A percentile compares a stretch with the other conserved stretches of the same genome.
Conservation (phyloP, 2,329 filamentous ascomycete genomes). For the Fusarium devonianum region DNA sequence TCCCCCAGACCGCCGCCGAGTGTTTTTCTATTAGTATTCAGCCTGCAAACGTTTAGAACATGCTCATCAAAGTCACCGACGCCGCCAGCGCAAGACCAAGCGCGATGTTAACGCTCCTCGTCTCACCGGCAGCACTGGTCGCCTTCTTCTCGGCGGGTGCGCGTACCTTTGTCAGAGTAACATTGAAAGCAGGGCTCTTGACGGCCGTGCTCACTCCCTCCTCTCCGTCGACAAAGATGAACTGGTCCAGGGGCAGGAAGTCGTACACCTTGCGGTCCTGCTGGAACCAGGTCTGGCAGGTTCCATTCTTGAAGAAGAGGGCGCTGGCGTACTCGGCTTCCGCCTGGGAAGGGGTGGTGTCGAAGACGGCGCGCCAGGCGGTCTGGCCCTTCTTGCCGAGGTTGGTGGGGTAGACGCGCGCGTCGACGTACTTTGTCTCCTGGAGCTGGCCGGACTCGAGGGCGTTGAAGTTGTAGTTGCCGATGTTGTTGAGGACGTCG, state of each 20-base stretch:
- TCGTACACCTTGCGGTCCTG: constrained; percentile 46
- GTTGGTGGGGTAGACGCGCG: constrained; percentile 44
- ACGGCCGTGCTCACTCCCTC: constrained; percentile 26
- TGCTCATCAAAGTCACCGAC: constrained; percentile 19
- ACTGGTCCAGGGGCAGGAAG: constrained; percentile 43
- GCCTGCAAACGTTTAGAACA: constrained; percentile 33
- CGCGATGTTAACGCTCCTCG: constrained; percentile 5
- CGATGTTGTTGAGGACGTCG: constrained; percentile 49
- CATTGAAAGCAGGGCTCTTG: constrained; percentile 39
- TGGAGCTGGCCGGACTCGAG: constrained; percentile 16
- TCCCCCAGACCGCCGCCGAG: neutral
- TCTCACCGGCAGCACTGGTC: constrained; percentile 3
- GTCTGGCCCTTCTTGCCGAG: constrained; percentile 27
- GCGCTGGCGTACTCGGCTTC: constrained; percentile 30
- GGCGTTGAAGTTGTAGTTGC: constrained; percentile 35
- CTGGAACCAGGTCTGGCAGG: constrained; percentile 44
- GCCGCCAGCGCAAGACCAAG: constrained; percentile 6
- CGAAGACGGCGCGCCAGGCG: constrained; percentile 47
- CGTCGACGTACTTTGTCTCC: constrained; percentile 28
- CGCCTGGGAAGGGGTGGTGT: constrained; percentile 27
- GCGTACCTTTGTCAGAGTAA: constrained; percentile 41
- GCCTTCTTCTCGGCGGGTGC: constrained; percentile 30
- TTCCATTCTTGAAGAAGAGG: constrained; percentile 41
- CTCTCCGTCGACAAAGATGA: constrained; percentile 37
- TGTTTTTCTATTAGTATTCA: neutral